Base-by-base conservation (phyloP, 2,329 filamentous ascomycete genomes). In the Hypoxylon sp. region DNA sequence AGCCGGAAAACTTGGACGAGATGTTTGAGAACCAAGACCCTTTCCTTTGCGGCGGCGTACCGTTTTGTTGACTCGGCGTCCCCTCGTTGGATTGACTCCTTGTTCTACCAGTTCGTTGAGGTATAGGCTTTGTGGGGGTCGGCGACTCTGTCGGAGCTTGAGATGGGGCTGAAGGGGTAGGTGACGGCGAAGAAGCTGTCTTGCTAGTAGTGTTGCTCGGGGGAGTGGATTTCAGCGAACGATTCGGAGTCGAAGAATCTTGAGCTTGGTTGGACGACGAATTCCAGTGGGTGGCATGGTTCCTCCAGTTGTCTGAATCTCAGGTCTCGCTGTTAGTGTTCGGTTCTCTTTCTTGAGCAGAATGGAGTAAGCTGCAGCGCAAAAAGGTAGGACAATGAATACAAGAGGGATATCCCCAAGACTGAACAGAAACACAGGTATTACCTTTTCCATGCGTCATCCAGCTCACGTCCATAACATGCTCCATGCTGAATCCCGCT, bases 1-100 rank as follows among this genome's bases (percentile, higher is more conserved):
- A 81, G 26, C 88, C 89, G 2, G 92, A 93, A 80, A 98, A 97
- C 77, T 97, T 97, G 70, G 93, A 95, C 69, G 93, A 96, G 70
- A 98, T 88, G 75, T 89, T 97, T 60, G 92, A 93, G 74, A 98
- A 94, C 96, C 96, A 99, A 12, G 94, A 97, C 67, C 89, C 90
- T 69, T 93, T 86, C 55, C 87, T 83, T 46, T 82, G 80, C 6
- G 81, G 78, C 53, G 72, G 74, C 64, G 58, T 26, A 3, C 3
- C 71, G 24, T 36, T 79, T 70, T 58, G 72, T 74, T 60, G 75
- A 71, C 58, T 71, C 69, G 55, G 71, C 64, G 20, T 44, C 55
- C 68, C 55, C 33, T 77, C 72, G 74, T 72, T 74, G 0, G 80
- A 77, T 30, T 67, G 66, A 51, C 71, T 74, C 49, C 77, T 76